These are phyloP conservation scores for Salix exigua DNA, from an alignment of 345 rosid species.

Conservation along the genomic window DNA sequence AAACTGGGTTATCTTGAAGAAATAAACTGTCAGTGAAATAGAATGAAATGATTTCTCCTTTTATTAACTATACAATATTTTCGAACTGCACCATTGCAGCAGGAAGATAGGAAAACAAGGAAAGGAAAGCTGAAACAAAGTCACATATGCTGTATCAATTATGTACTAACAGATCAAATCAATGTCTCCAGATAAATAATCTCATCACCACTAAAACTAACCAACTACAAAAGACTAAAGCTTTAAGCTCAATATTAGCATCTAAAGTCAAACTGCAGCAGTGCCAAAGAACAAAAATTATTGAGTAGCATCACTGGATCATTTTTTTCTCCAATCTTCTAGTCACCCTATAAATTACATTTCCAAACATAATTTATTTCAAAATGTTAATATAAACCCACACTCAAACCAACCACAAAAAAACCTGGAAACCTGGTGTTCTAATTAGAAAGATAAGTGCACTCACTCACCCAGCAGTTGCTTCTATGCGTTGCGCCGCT, in stretches of 20 bases:
- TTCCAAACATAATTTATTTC: background rate
- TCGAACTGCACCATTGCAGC: background rate
- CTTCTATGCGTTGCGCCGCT: constrained; percentile 61
- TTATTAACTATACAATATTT: background rate
- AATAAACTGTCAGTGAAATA: background rate
- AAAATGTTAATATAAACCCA: background rate
- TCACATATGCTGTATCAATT: too few relatives aligned
- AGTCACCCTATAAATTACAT: background rate
- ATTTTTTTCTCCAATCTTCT: background rate
- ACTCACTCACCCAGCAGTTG: constrained; percentile 76
- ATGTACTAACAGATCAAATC: background rate
- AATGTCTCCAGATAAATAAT: background rate
- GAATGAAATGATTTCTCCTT: background rate
- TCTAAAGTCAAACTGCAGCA: background rate
- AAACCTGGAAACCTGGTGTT: background rate
- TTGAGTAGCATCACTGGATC: background rate
- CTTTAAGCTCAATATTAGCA: background rate
- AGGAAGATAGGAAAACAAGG: background rate
- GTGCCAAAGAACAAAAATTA: background rate
- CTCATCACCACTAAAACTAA: background rate
- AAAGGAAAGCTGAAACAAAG: background rate
- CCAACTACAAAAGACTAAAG: background rate
- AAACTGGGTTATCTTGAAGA: background rate
- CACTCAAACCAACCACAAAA: background rate
- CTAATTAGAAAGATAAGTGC: background rate